These are phyloP conservation scores for Aquilaria agallochum DNA, from an alignment of 441 rosid genomes.

Conservation along the genomic window DNA sequence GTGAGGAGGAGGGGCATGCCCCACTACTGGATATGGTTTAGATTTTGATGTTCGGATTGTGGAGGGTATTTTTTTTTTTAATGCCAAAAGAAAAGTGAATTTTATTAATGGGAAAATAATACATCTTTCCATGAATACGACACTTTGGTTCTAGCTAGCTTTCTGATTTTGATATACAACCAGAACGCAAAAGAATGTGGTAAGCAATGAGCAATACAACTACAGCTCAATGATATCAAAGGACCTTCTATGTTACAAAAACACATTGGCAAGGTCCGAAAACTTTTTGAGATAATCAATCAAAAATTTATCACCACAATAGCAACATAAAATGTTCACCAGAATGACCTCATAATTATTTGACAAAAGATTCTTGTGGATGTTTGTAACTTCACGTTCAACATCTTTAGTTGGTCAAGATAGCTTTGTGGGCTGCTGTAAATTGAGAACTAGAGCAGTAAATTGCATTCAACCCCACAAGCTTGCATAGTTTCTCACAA, in stretches of 20 bases:
- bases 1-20: too few relatives aligned
- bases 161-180: neutral
- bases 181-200: neutral
- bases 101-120: neutral
- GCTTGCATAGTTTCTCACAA: slow-evolving; percentile 67
- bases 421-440: neutral
- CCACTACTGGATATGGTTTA: too few relatives aligned
- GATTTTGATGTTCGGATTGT: too few relatives aligned
- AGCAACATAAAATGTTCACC: slow-evolving; percentile 7
- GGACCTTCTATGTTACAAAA: slow-evolving; percentile 2
- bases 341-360: slow-evolving; percentile 8
- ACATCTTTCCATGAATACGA: neutral
- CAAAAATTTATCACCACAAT: neutral
- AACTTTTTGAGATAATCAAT: too few relatives aligned
- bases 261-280: too few relatives aligned
- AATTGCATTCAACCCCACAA: slow-evolving; percentile 68
- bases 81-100: neutral
- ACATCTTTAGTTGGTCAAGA: neutral
- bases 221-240: slow-evolving; percentile 2
- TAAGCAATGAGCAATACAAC: slow-evolving; percentile 2
- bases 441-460: slow-evolving; percentile 19
- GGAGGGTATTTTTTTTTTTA: too few relatives aligned
- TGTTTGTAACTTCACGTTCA: slow-evolving; percentile 4
- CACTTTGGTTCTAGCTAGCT: slow-evolving; percentile 2
- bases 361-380: slow-evolving; percentile 5